phyloP scores from a whole-genome alignment of 129 eudicot genomes.

The Erigeron canadensis region DNA sequence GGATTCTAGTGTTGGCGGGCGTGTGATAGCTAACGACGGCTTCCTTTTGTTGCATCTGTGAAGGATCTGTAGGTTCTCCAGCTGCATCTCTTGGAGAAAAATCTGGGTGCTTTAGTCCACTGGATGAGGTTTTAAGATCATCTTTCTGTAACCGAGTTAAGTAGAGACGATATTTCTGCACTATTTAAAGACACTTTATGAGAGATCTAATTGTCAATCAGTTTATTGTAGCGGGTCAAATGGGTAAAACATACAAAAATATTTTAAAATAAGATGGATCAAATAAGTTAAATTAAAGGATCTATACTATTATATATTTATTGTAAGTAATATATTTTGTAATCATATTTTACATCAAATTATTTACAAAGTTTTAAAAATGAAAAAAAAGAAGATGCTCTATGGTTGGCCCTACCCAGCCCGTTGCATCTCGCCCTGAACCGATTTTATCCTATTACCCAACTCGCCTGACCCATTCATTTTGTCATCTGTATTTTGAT shows the following conservation, averaged over 20 bases:
- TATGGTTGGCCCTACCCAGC: no score
- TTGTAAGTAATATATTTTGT: no score
- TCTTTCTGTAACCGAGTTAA: conserved; percentile 78
- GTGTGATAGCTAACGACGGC: conserved; percentile 29
- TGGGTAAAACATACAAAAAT: background rate
- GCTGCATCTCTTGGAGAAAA: conserved; percentile 45
- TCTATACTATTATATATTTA: no score
- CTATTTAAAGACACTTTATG: conserved; percentile 31
- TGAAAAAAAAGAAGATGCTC: no score
- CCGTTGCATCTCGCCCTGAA: no score
- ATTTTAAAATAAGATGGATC: background rate
- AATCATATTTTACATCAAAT: no score
- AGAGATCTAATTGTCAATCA: conserved; percentile 19
- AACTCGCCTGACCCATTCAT: background rate
- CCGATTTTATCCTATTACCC: background rate
- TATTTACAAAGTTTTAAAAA: no score
- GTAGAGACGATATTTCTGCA: conserved; percentile 98
- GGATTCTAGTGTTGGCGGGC: conserved; percentile 35
- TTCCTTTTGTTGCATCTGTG: conserved; percentile 35
- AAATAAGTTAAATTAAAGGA: background rate
- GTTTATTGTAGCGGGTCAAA: background rate
- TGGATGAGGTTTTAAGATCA: conserved; percentile 53
- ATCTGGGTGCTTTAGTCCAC: conserved; percentile 54
- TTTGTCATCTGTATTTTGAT: no score
- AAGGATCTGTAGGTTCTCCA: conserved; percentile 41